These are phyloP conservation scores for Thinopyrum elongatum DNA, from an alignment of 176 grass and related monocot species.

Conservation along the genomic window DNA sequence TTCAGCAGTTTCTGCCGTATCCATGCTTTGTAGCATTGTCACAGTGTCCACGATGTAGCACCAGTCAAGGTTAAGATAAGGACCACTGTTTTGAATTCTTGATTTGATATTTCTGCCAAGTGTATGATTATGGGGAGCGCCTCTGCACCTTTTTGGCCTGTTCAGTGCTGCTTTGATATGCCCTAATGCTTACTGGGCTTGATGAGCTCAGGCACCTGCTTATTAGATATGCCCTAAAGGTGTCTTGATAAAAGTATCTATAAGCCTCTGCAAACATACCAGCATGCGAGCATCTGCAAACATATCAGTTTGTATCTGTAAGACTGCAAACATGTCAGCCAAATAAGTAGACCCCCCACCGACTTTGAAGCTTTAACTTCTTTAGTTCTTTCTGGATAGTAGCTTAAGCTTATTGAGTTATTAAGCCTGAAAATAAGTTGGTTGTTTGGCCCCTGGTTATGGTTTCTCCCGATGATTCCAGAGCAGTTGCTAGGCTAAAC, in stretches of 20 bases:
- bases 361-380: conserved; percentile 15
- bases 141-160: conserved; percentile 8
- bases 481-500: background rate
- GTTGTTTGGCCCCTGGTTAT: background rate
- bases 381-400: conserved; percentile 5
- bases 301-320: conserved; percentile 14
- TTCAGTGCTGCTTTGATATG: background rate
- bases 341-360: background rate
- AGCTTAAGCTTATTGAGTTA: conserved; percentile 1
- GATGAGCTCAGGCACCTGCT: background rate
- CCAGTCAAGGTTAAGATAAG: conserved; percentile 3
- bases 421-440: conserved; percentile 13
- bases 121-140: background rate
- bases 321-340: conserved; percentile 1
- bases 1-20: no score
- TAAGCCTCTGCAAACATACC: conserved; percentile 9
- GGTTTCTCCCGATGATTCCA: background rate
- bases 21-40: no score
- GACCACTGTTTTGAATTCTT: conserved; percentile 1
- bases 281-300: background rate
- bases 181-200: background rate
- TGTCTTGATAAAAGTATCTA: conserved; percentile 3
- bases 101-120: conserved; percentile 4
- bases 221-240: conserved; percentile 5
- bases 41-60: background rate